Conservation (phyloP, 805 yeast genomes). For the Candida ovalis region DNA sequence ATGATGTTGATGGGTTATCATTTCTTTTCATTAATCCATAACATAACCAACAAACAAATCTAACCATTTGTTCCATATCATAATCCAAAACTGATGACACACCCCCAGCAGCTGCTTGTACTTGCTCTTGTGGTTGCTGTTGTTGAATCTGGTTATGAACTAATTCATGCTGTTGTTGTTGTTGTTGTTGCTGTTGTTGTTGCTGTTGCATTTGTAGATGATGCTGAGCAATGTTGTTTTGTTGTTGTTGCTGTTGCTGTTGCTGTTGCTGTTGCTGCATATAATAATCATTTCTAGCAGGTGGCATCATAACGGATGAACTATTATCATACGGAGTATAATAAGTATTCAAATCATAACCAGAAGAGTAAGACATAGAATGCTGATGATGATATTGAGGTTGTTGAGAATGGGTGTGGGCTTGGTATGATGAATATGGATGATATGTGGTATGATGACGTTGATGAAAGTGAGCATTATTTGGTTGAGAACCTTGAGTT, state of each 20-base stretch:
- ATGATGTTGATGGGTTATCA: conserved; percentile 42
- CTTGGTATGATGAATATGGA: conserved; percentile 7
- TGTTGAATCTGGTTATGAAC: conserved; percentile 6
- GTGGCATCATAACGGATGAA: conserved; percentile 1
- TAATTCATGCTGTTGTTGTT: conserved; percentile 4
- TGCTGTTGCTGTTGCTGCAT: conserved; percentile 7
- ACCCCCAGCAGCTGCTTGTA: conserved; percentile 49
- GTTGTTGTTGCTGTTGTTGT: conserved; percentile 7
- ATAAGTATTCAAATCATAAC: conserved; percentile 13
- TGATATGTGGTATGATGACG: conserved; percentile 22
- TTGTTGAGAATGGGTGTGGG: conserved; percentile 5
- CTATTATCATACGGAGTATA: conserved; percentile 2
- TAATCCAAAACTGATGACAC: conserved; percentile 77
- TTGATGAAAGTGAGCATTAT: conserved; percentile 16
- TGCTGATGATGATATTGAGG: conserved; percentile 18
- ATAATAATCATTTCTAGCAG: conserved; percentile 7
- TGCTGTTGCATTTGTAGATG: conserved; percentile 6
- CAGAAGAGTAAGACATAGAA: conserved; percentile 19
- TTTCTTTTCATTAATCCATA: conserved; percentile 61
- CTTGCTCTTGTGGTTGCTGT: conserved; percentile 5
- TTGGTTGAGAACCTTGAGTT: conserved; percentile 2
- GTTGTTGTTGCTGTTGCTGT: conserved; percentile 4
- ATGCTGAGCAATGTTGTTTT: conserved; percentile 4
- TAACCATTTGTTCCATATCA: conserved; percentile 72
- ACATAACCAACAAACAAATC: conserved; percentile 71